Evolutionary conservation across 352 stramenopile species (phyloP).

Genomic region (Blastocystis hominis): DNA sequence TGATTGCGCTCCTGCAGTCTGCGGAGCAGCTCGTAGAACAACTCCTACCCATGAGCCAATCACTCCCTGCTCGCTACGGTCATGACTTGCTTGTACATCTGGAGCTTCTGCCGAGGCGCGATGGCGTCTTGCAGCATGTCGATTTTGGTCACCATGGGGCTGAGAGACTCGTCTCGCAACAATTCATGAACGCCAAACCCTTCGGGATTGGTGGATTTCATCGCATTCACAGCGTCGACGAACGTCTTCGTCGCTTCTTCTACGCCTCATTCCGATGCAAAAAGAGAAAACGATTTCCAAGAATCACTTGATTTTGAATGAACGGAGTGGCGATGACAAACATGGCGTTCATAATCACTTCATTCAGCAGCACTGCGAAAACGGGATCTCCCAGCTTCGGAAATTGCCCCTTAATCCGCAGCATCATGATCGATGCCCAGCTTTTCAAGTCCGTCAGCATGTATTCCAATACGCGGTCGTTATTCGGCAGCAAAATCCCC

Average conservation of each 20-base stretch:
- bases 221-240: neutral
- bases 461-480: neutral
- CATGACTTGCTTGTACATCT: neutral
- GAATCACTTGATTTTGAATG: neutral
- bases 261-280: neutral
- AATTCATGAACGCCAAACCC: neutral
- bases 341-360: neutral
- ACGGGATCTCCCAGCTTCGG: neutral
- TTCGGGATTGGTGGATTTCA: neutral
- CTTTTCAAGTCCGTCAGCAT: neutral
- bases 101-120: neutral
- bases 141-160: neutral
- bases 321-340: constrained; percentile 13
- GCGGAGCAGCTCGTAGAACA: neutral
- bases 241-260: neutral
- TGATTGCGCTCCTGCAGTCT: neutral
- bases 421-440: neutral
- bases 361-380: neutral
- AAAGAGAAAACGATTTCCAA: neutral
- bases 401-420: neutral
- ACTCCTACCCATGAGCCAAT: neutral
- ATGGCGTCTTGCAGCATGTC: neutral
- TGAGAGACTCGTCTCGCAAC: neutral
- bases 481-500: neutral
- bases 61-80: neutral